phyloP scores from a whole-genome alignment of 2,329 filamentous ascomycete species.

The Colletotrichum abscissum region DNA sequence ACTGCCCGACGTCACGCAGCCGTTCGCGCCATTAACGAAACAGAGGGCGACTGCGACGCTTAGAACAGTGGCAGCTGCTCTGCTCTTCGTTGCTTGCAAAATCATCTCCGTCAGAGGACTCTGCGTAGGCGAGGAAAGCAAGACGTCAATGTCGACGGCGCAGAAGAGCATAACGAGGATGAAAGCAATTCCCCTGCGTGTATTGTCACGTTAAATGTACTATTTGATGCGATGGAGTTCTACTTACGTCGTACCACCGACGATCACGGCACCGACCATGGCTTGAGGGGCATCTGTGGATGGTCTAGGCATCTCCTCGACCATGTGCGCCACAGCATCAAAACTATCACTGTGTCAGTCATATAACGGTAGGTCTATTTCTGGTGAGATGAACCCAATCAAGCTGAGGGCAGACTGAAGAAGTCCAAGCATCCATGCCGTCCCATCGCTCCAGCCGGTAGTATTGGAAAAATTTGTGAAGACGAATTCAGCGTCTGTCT shows the following conservation, averaged over 20 bases:
- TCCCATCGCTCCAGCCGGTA: constrained; percentile 57
- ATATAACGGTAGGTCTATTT: too few relatives aligned
- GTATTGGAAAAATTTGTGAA: constrained; percentile 58
- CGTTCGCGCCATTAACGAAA: constrained; percentile 44
- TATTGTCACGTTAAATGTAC: not conserved
- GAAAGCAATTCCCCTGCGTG: constrained; percentile 49
- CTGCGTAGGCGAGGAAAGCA: constrained; percentile 53
- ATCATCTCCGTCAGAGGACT: constrained; percentile 56
- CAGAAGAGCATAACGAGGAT: constrained; percentile 56
- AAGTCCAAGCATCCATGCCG: constrained; percentile 59
- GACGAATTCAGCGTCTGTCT: constrained; percentile 54
- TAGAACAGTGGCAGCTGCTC: constrained; percentile 41
- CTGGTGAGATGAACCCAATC: constrained; percentile 46
- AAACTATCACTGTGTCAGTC: constrained; percentile 40
- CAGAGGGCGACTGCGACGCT: constrained; percentile 42
- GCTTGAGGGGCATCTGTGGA: constrained; percentile 46
- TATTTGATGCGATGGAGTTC: accelerated
- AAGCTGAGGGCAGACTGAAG: constrained; percentile 51
- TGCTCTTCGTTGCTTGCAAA: constrained; percentile 42
- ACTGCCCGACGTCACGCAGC: constrained; percentile 48
- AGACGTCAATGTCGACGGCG: constrained; percentile 49
- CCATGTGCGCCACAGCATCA: constrained; percentile 46
- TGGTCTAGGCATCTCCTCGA: constrained; percentile 47
- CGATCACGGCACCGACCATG: constrained; percentile 46
- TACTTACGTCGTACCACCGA: constrained; percentile 54